These are phyloP conservation scores for Anisodus acutangulus DNA, from an alignment of 257 asterid genomes.

Conservation along the genomic window DNA sequence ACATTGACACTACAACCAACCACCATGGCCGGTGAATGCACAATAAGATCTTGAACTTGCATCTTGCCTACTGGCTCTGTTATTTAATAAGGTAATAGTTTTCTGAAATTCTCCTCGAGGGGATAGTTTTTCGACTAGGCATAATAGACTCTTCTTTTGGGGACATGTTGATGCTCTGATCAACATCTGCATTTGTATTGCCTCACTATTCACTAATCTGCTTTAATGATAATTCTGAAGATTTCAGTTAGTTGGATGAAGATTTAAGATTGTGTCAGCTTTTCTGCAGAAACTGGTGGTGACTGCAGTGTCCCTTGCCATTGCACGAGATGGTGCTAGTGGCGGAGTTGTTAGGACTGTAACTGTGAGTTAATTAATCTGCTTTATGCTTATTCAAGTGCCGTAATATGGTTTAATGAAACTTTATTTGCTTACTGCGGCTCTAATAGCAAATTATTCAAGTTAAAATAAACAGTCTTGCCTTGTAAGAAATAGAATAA, in stretches of 20 bases:
- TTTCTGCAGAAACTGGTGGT: conserved; percentile 70
- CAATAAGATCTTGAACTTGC: conserved; percentile 6
- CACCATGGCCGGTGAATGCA: not conserved
- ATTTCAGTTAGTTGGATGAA: not conserved
- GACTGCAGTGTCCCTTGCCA: conserved; percentile 96
- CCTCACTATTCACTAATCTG: not conserved
- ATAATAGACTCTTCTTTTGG: not conserved
- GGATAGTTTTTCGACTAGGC: not conserved
- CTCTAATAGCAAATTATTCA: not conserved
- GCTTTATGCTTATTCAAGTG: not conserved
- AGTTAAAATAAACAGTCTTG: not conserved
- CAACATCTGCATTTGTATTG: not conserved
- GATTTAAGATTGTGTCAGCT: not conserved
- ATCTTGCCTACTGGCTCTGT: not conserved
- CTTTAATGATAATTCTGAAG: conserved; percentile 5
- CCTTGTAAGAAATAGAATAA: not conserved
- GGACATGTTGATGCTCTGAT: conserved; percentile 10
- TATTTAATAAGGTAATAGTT: not conserved
- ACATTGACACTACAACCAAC: not conserved
- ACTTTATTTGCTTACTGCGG: not conserved
- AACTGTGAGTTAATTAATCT: conserved; percentile 65
- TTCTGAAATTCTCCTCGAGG: not conserved
- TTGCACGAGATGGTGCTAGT: conserved; percentile 98
- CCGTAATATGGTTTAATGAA: not conserved
- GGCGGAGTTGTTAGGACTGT: conserved; percentile 96